Conservation (phyloP, 345 rosid species). For the Eucalyptus dawsonii region DNA sequence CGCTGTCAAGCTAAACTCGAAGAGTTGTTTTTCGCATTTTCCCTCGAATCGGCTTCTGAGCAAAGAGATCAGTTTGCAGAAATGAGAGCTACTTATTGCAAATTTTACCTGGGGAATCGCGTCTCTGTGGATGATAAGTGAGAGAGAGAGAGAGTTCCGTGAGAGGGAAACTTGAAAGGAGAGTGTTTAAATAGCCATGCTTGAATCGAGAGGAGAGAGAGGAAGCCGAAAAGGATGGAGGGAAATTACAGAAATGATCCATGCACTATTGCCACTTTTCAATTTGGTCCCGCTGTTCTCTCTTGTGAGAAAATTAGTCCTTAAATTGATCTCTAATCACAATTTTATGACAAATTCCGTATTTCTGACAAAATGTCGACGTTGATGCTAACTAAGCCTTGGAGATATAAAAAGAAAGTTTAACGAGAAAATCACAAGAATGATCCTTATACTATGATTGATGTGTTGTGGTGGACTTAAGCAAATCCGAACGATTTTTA, state of each 20-base stretch:
- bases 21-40: too few relatives aligned
- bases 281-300: background rate
- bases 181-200: too few relatives aligned
- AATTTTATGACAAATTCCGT: background rate
- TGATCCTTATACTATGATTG: background rate
- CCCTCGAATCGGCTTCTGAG: too few relatives aligned
- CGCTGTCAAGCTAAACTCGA: too few relatives aligned
- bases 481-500: background rate
- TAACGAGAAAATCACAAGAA: background rate
- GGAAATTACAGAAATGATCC: background rate
- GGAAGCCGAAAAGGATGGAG: background rate
- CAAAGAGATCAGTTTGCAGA: too few relatives aligned
- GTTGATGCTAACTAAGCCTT: background rate
- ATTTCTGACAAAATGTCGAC: background rate
- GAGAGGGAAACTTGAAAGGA: too few relatives aligned
- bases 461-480: background rate
- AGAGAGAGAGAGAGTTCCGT: too few relatives aligned
- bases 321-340: background rate
- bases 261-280: background rate
- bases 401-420: background rate
- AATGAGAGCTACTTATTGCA: too few relatives aligned
- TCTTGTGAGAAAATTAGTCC: background rate
- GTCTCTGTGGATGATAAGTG: too few relatives aligned
- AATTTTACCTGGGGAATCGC: too few relatives aligned
- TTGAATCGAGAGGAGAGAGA: too few relatives aligned